These are phyloP conservation scores for Pleurotus sapidus DNA, from an alignment of 768 basidiomycete species.

Conservation along the genomic window DNA sequence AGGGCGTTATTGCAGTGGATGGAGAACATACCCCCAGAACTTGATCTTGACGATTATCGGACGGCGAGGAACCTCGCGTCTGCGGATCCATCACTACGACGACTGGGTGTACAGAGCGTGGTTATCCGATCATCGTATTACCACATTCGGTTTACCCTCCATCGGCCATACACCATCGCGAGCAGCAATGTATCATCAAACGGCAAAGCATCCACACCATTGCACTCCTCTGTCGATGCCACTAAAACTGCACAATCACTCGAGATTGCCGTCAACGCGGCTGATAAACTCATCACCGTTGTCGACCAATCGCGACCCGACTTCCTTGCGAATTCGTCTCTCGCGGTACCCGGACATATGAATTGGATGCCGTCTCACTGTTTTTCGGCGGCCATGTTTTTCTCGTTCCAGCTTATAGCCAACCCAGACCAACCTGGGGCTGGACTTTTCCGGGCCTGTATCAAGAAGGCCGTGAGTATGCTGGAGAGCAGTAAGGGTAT, in stretches of 20 bases:
- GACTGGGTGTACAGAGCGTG: slow-evolving; percentile 78
- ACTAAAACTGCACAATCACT: slow-evolving; percentile 56
- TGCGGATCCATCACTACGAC: slow-evolving; percentile 50
- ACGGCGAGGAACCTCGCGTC: slow-evolving; percentile 73
- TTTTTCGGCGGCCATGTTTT: slow-evolving; percentile 87
- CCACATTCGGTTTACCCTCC: slow-evolving; percentile 83
- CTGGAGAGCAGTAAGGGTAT: slow-evolving; percentile 65
- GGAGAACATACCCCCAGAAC: slow-evolving; percentile 70
- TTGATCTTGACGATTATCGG: slow-evolving; percentile 74
- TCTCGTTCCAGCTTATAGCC: slow-evolving; percentile 84
- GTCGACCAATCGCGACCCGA: slow-evolving; percentile 75
- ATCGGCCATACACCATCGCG: slow-evolving; percentile 68
- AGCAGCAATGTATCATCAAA: slow-evolving; percentile 23
- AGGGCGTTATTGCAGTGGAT: slow-evolving; percentile 70
- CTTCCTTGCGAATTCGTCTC: slow-evolving; percentile 63
- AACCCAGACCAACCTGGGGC: slow-evolving; percentile 81
- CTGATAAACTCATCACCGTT: slow-evolving; percentile 76
- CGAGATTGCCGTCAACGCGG: slow-evolving; percentile 72
- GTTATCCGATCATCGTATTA: slow-evolving; percentile 76
- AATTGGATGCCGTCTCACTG: slow-evolving; percentile 83
- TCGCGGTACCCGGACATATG: slow-evolving; percentile 80
- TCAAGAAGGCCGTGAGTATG: slow-evolving; percentile 63
- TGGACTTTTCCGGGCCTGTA: slow-evolving; percentile 70
- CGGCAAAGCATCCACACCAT: slow-evolving; percentile 17
- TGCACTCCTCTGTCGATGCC: slow-evolving; percentile 29